These are phyloP conservation scores for Aspergillus carlsbadensis DNA, from an alignment of 495 filamentous ascomycete species.

Conservation along the genomic window DNA sequence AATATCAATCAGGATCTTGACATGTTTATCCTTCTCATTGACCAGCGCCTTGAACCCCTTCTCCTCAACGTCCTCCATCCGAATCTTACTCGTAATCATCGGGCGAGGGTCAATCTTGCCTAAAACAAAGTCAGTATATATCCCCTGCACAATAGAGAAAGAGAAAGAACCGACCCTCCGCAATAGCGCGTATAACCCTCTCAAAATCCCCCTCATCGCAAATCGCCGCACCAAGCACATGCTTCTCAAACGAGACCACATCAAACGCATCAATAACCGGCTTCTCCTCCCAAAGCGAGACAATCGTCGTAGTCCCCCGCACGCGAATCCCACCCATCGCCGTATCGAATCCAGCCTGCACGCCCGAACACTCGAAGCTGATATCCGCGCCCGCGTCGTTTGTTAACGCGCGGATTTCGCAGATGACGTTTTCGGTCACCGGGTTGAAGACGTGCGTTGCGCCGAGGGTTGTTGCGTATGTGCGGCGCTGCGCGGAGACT, in stretches of 20 bases:
- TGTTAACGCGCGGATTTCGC: conserved; percentile 20
- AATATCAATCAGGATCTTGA: conserved; percentile 49
- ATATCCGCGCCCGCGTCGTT: conserved; percentile 18
- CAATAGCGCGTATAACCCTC: conserved; percentile 54
- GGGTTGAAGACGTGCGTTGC: conserved; percentile 26
- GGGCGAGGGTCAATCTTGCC: conserved; percentile 31
- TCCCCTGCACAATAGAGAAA: conserved; percentile 18
- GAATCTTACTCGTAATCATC: conserved; percentile 58
- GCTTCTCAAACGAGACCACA: conserved; percentile 26
- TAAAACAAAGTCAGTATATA: conserved; percentile 9
- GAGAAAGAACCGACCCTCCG: conserved; percentile 32
- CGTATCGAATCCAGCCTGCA: conserved; percentile 30
- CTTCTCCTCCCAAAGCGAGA: conserved; percentile 29
- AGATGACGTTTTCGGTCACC: conserved; percentile 18
- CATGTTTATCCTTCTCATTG: conserved; percentile 51
- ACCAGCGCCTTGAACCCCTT: conserved; percentile 55
- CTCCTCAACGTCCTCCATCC: conserved; percentile 51
- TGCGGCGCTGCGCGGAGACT: conserved; percentile 17
- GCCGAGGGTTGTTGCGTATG: conserved; percentile 21
- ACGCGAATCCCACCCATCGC: conserved; percentile 22
- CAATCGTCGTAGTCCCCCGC: conserved; percentile 24
- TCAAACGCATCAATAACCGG: conserved; percentile 24
- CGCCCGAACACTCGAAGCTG: conserved; percentile 31
- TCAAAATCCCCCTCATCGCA: conserved; percentile 55
- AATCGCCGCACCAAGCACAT: conserved; percentile 24